These are phyloP conservation scores for Suhomyces kilbournensis DNA, from an alignment of 805 yeast species.

Conservation along the genomic window DNA sequence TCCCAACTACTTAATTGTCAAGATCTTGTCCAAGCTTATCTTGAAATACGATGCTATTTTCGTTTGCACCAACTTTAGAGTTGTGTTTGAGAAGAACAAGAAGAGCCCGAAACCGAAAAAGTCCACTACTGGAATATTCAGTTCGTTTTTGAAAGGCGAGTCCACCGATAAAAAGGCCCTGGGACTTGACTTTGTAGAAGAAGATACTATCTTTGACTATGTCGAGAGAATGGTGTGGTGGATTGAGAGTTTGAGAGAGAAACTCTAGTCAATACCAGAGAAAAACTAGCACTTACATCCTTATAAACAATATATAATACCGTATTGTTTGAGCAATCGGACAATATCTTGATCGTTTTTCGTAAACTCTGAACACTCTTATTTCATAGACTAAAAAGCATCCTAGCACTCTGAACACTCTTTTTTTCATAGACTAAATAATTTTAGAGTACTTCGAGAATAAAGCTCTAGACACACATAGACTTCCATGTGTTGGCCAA, in stretches of 20 bases:
- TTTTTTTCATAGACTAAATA: too few relatives aligned
- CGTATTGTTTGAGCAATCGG: too few relatives aligned
- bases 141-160: slow-evolving; percentile 1
- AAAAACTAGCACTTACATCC: too few relatives aligned
- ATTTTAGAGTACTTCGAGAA: too few relatives aligned
- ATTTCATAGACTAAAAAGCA: too few relatives aligned
- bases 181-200: slow-evolving; percentile 22
- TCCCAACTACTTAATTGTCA: slow-evolving; percentile 39
- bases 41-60: slow-evolving; percentile 39
- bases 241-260: slow-evolving; percentile 20
- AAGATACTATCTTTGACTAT: slow-evolving; percentile 33
- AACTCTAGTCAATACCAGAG: too few relatives aligned
- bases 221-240: slow-evolving; percentile 27
- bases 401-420: too few relatives aligned
- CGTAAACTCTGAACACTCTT: too few relatives aligned
- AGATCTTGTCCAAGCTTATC: slow-evolving; percentile 44
- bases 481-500: too few relatives aligned
- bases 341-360: too few relatives aligned
- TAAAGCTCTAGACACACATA: too few relatives aligned
- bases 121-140: slow-evolving; percentile 4
- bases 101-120: slow-evolving; percentile 8
- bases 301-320: too few relatives aligned
- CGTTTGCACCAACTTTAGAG: slow-evolving; percentile 38
- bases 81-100: slow-evolving; percentile 34
- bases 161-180: slow-evolving; percentile 9